These are phyloP conservation scores for Elongisporangium anandrum DNA, from an alignment of 352 stramenopile species.

Conservation along the genomic window DNA sequence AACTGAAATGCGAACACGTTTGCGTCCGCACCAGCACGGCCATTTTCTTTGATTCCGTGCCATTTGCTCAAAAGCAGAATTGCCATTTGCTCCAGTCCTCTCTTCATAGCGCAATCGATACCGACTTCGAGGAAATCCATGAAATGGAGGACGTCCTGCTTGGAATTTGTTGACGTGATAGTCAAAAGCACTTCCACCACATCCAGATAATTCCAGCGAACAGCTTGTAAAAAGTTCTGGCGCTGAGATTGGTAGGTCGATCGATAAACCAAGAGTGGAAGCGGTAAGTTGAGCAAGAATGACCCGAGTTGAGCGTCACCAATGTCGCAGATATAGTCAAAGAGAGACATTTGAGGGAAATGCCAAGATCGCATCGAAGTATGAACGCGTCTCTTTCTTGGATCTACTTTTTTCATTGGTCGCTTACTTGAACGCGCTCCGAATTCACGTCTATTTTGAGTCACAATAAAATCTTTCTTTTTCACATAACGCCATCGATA, in stretches of 20 bases:
- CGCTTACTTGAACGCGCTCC: neutral
- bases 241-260: slow-evolving; percentile 41
- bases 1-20: slow-evolving; percentile 69
- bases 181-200: slow-evolving; percentile 38
- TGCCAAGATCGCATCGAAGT: slow-evolving; percentile 29
- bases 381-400: slow-evolving; percentile 19
- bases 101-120: slow-evolving; percentile 46
- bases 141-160: slow-evolving; percentile 27
- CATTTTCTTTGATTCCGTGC: slow-evolving; percentile 40
- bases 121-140: slow-evolving; percentile 54
- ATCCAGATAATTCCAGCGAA: slow-evolving; percentile 52
- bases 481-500: neutral
- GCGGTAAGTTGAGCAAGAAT: slow-evolving; percentile 23
- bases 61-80: slow-evolving; percentile 50
- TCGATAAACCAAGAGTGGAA: slow-evolving; percentile 24
- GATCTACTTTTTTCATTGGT: neutral
- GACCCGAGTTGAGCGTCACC: slow-evolving; percentile 18
- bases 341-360: slow-evolving; percentile 35
- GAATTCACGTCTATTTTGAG: neutral
- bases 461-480: neutral
- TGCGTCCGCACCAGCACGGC: slow-evolving; percentile 14
- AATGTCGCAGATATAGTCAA: slow-evolving; percentile 33
- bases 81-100: slow-evolving; percentile 63
- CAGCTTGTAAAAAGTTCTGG: slow-evolving; percentile 50
- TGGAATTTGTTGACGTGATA: slow-evolving; percentile 13